Base-by-base conservation (phyloP, 2,329 filamentous ascomycete species). In the Aspergillaceae sp. region DNA sequence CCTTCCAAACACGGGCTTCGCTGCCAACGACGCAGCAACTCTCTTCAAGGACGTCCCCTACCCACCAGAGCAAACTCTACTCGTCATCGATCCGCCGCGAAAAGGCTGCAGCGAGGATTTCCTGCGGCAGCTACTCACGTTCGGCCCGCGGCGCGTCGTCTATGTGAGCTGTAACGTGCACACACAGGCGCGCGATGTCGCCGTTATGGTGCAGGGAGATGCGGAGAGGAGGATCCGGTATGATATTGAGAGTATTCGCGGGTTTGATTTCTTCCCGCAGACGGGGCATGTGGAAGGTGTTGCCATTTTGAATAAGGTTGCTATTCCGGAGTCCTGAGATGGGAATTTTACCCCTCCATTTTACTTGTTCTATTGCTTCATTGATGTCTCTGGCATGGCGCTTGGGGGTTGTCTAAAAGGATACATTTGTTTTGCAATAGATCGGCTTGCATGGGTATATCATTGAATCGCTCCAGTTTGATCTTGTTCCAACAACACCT, bases 81-180 rank as follows among this genome's bases (percentile, higher is more conserved):
- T 97, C n/a, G 84, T 98, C 51, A 84, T 98, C 47, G 92, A 98
- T 63, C 92, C 92, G n/a, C 90, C 92, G 5, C 79, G 92, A 38
- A 98, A 97, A 67, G 92, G 92, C 7, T 97, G 92, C 63, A 91
- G 95, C 57, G 80, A 82, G 41, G 79, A 79, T 52, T 98, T 98
- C 65, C 70, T 98, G 37, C 68, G 73, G 10, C 92, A 98, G 71
- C 68, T 98, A 59, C 71, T 96, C 45, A 68, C 72, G 4, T 96
- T 87, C 58, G 85, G 78, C 0, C 91, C 92, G 0, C 76, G 76
- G 52, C 76, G 92, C 48, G 80, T 98, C 7, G 81, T 95, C 4
- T 98, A 98, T 64, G 91, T 98, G 36, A 94, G 87, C 62, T 98
- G 92, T 60, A 98, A 98, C 61, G 92, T 98, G 53, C 92, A 98